A percentile compares a stretch with the other conserved stretches of the same genome.
Conservation (phyloP, 306 rosid genomes). For the Notholithocarpus densiflorus region DNA sequence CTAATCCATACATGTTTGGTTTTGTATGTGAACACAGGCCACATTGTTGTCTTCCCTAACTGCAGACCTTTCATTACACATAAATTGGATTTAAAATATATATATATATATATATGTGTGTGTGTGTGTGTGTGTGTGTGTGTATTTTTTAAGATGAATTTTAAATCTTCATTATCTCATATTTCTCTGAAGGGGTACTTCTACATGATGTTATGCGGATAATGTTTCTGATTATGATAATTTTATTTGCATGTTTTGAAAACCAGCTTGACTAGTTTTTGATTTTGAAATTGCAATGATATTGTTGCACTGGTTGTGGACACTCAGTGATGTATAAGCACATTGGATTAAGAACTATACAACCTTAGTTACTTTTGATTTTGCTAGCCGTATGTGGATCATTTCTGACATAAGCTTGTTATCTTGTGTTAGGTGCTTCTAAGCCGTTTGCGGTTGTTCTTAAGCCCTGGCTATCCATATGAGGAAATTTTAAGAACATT, state of each 20-base stretch:
- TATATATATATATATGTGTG: too few species aligned
- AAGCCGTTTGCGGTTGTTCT: constrained; percentile 93
- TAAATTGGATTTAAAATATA: too few species aligned
- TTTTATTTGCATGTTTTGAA: neutral
- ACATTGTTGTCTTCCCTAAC: too few species aligned
- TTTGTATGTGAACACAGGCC: too few species aligned
- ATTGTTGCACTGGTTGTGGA: neutral
- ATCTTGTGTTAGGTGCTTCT: constrained; percentile 71
- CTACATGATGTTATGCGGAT: neutral
- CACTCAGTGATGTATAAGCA: neutral
- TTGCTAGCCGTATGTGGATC: neutral
- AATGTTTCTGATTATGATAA: neutral
- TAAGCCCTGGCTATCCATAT: constrained; percentile 99
- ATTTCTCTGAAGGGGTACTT: neutral
- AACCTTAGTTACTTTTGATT: neutral
- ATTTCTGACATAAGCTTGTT: constrained; percentile 9
- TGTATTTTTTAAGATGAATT: too few species aligned
- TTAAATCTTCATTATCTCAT: too few species aligned
- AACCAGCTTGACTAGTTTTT: neutral
- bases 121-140: too few species aligned
- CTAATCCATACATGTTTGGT: too few species aligned
- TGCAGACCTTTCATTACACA: too few species aligned
- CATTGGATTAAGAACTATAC: neutral
- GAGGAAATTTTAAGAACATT: constrained; percentile 92
- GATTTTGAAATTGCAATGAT: neutral